phyloP scores from a whole-genome alignment of 148 eudicot genomes.

The Rheum nobile region DNA sequence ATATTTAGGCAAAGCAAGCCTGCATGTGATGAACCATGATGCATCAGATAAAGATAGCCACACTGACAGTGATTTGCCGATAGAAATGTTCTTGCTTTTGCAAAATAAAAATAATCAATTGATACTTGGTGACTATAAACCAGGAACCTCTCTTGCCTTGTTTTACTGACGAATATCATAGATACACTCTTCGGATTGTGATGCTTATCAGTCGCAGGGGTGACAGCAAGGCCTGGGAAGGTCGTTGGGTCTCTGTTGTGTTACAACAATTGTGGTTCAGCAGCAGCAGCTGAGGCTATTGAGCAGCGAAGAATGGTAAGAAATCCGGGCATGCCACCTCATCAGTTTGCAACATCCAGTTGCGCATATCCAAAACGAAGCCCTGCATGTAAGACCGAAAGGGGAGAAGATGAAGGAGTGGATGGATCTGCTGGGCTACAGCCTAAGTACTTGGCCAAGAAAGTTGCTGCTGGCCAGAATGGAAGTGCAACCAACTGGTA shows the following conservation, averaged over 20 bases:
- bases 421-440: slow-evolving; percentile 53
- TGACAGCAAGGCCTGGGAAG: slow-evolving; percentile 78
- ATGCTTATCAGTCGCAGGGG: slow-evolving; percentile 20
- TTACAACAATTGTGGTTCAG: slow-evolving; percentile 56
- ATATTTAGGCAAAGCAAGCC: not conserved
- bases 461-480: slow-evolving; percentile 67
- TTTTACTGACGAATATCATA: too few relatives aligned
- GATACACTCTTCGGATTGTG: not conserved
- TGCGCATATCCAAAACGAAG: slow-evolving; percentile 56
- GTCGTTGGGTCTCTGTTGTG: slow-evolving; percentile 46
- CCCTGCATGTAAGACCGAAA: slow-evolving; percentile 45
- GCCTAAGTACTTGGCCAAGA: slow-evolving; percentile 54
- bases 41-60: not conserved
- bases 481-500: slow-evolving; percentile 64
- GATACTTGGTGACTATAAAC: not conserved
- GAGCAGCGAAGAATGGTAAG: slow-evolving; percentile 45
- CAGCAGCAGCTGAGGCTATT: slow-evolving; percentile 24
- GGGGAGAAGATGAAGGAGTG: slow-evolving; percentile 37
- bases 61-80: not conserved
- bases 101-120: not conserved
- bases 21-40: not conserved
- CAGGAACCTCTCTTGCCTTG: not conserved
- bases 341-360: slow-evolving; percentile 36
- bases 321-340: slow-evolving; percentile 54
- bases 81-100: not conserved